These are phyloP conservation scores for Plenodomus biglobosus DNA, from an alignment of 2,329 filamentous ascomycete genomes.

Conservation along the genomic window DNA sequence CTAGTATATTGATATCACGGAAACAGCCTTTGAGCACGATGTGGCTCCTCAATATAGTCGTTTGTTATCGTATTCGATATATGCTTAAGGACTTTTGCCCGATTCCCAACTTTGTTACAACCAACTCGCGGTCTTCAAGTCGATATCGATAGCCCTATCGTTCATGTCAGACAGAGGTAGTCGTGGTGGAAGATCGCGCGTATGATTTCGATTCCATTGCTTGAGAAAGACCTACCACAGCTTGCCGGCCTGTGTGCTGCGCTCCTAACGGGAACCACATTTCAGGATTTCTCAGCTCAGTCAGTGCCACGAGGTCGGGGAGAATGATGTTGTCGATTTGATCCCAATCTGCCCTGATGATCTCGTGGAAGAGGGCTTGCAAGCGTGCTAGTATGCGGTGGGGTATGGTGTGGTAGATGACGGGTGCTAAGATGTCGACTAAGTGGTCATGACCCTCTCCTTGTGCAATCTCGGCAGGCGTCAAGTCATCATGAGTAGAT, in stretches of 20 bases:
- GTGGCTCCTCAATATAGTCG: no score
- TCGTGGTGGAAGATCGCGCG: no score
- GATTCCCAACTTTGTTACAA: background rate
- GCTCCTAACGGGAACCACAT: background rate
- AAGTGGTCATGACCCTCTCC: background rate
- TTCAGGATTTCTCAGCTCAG: background rate
- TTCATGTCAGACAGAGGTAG: no score
- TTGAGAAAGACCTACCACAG: background rate
- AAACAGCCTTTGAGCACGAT: no score
- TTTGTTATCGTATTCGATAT: background rate
- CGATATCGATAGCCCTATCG: background rate
- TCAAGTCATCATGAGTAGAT: background rate
- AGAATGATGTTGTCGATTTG: background rate
- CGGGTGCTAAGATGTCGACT: background rate
- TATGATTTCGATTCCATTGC: background rate
- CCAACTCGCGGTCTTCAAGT: background rate
- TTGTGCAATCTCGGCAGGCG: background rate
- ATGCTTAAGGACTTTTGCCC: background rate
- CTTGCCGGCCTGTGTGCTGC: background rate
- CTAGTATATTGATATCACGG: no score
- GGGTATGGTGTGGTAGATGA: background rate
- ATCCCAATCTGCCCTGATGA: background rate
- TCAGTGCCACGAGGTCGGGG: background rate
- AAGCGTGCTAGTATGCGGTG: background rate
- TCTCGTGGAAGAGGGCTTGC: background rate